Percentiles rank a stretch among this genome's conserved stretches.
phyloP scores from a whole-genome alignment of 768 basidiomycete species.

The Hericium coralloides region DNA sequence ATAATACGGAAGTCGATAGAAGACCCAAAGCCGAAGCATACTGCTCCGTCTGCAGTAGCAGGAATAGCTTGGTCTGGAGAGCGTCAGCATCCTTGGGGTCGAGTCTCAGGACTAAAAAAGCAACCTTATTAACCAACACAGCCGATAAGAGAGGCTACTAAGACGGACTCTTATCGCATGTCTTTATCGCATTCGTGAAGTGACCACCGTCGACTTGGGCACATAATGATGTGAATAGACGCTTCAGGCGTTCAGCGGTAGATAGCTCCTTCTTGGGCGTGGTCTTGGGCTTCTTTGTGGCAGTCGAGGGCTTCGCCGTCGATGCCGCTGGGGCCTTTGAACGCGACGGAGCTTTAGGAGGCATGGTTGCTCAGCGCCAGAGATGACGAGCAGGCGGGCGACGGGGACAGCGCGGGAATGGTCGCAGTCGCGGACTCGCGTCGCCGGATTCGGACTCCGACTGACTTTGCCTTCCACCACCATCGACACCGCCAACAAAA shows the following conservation, averaged over 20 bases:
- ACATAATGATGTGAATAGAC: conserved; percentile 69
- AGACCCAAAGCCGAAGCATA: conserved; percentile 62
- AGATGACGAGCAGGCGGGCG: background rate
- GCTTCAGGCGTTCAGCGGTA: conserved; percentile 33
- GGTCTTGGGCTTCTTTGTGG: conserved; percentile 14
- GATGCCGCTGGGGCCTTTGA: background rate
- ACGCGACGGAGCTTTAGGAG: background rate
- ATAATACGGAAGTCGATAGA: conserved; percentile 29
- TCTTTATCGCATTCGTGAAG: conserved; percentile 78
- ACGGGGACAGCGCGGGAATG: background rate
- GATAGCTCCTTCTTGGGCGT: conserved; percentile 25
- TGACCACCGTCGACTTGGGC: conserved; percentile 90
- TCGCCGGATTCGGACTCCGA: conserved; percentile 9
- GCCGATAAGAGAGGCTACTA: background rate
- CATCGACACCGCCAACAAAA: conserved; percentile 3
- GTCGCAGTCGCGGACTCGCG: background rate
- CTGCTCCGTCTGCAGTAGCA: conserved; percentile 81
- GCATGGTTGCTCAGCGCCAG: background rate
- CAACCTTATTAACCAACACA: background rate
- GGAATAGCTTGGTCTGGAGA: conserved; percentile 74
- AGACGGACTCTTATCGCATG: conserved; percentile 83
- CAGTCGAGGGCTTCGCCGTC: background rate
- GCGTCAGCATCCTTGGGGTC: conserved; percentile 64
- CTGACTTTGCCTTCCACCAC: background rate
- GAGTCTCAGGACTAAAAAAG: conserved; percentile 54